Conservation (phyloP, 176 grass and related monocot species). For the Bothriochloa decipiens region DNA sequence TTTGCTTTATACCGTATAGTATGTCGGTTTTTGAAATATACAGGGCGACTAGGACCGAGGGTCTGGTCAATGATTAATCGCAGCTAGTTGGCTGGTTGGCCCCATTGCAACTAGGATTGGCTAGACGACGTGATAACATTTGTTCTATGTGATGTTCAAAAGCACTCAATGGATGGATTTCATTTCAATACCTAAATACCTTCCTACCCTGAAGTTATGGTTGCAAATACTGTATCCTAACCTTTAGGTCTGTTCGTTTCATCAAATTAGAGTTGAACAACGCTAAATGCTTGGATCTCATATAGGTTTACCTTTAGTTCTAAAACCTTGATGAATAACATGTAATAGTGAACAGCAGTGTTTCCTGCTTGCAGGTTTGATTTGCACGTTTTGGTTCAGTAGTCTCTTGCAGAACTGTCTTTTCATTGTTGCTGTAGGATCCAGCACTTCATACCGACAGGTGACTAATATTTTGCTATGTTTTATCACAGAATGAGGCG, state of each 20-base stretch:
- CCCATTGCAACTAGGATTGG: too few species aligned
- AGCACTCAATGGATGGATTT: neutral
- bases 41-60: neutral
- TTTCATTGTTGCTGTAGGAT: neutral
- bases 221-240: neutral
- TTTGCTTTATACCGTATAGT: neutral
- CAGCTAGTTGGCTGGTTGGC: neutral
- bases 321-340: neutral
- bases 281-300: neutral
- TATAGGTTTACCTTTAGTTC: neutral
- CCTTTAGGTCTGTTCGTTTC: neutral
- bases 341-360: neutral
- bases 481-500: conserved; percentile 52
- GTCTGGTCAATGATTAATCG: neutral
- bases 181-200: neutral
- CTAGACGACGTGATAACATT: neutral
- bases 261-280: neutral
- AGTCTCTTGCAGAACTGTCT: neutral
- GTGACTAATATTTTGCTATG: neutral
- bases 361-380: neutral
- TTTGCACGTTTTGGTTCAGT: neutral
- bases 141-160: neutral
- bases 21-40: neutral
- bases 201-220: neutral
- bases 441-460: neutral